Base-by-base conservation (phyloP, 345 rosid genomes). In the Syzygium aromaticum region DNA sequence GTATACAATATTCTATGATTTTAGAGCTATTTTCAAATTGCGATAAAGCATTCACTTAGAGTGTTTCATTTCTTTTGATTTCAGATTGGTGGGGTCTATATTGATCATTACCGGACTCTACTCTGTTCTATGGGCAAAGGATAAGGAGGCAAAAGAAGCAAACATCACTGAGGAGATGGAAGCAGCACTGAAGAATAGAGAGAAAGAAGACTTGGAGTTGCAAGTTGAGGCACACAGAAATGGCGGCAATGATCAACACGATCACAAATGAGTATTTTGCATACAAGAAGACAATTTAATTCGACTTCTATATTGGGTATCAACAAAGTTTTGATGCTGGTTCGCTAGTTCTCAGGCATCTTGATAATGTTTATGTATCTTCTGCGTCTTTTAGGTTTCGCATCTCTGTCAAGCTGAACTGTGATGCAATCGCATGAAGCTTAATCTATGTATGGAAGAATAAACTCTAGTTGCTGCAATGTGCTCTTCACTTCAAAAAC, bases 41-140 rank as follows among this genome's bases (percentile, higher is more conserved):
- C 61, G 22, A 8, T 9, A 10, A 73, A 54, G 51, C 28, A 11
- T 56, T 12, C 54, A 61, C 17, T 49, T 40, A 11, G 52, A 28
- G 27, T 43, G 23, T 11, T 53, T 23, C 8, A 15, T 27, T 14
- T 63, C 52, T 17, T 13, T 56, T 15, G 27, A 43, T 51, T 53
- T 25, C 89, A 97, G 99, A 83, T 91, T 89, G 85, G 56, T 95
- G 85, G 99, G 99, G 59, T 95, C 99, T 3, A 77, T 92, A 28
- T 88, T 97, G 90, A 96, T 97, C 14, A 91, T 97, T 51, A 90
- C 83, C 11, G 99, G 99, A 13, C 93, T 95, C 6, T 96, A 96
- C 52, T 93, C 92, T 1, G 99, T 98, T 49, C 92, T 98, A 6
- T 98, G 99, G 99, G 99, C 99, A 25, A 98, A 96, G 88, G 95